Percentiles rank a stretch among this genome's conserved stretches.
phyloP scores from a whole-genome alignment of 805 yeast genomes.

The fission yeast (Schizosaccharomyces pombe) region ASM294v3 CU329670.1:2049001-2049500 shows the following conservation, averaged over 20 bases:
- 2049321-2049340: conserved; percentile 7
- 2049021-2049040: conserved; percentile 9
- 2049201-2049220: neutral
- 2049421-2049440: conserved; percentile 5
- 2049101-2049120: conserved; percentile 9
- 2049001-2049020: conserved; percentile 8
- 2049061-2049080: conserved; percentile 10
- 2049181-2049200: neutral
- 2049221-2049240: neutral
- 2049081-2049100: conserved; percentile 7
- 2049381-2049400: conserved; percentile 7
- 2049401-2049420: conserved; percentile 7
- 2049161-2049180: conserved; percentile 6
- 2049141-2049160: conserved; percentile 7
- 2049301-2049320: conserved; percentile 8
- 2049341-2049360: conserved; percentile 7
- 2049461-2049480: conserved; percentile 9
- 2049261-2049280: neutral
- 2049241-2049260: conserved; percentile 1
- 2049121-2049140: conserved; percentile 8
- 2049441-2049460: conserved; percentile 9
- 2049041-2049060: conserved; percentile 8
- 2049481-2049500: conserved; percentile 8
- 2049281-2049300: conserved; percentile 1
- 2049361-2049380: neutral